These are phyloP conservation scores for Massarina eburnea DNA, from an alignment of 2,329 filamentous ascomycete species.

Conservation along the genomic window DNA sequence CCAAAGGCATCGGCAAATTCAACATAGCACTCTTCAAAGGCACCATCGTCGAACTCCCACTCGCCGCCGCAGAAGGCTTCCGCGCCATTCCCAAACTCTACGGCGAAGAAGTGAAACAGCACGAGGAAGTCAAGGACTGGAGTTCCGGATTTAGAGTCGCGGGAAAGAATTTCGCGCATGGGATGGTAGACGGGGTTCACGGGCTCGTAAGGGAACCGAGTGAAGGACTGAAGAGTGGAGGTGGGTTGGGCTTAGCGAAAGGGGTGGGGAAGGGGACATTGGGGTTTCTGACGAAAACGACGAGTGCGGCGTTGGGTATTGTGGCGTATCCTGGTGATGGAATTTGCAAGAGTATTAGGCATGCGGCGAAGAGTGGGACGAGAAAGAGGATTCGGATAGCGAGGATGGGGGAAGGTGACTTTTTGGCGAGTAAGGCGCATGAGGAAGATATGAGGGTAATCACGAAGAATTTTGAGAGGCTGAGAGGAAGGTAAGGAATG, in stretches of 20 bases:
- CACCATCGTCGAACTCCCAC: conserved; percentile 39
- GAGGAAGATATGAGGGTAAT: too few species aligned
- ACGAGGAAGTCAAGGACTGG: conserved; percentile 37
- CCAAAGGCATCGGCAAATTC: conserved; percentile 23
- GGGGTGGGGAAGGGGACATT: conserved; percentile 35
- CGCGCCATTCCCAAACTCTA: conserved; percentile 40
- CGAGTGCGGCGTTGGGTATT: conserved; percentile 7
- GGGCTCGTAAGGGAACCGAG: conserved; percentile 34
- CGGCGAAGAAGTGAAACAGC: conserved; percentile 38
- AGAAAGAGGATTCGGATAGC: too few species aligned
- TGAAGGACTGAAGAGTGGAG: conserved; percentile 35
- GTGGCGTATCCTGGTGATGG: conserved; percentile 19
- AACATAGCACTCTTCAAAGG: conserved; percentile 30
- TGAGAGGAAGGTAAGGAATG: too few species aligned
- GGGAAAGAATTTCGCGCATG: conserved; percentile 35
- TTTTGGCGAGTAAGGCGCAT: too few species aligned
- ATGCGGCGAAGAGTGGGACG: too few species aligned
- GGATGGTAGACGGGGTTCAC: conserved; percentile 37
- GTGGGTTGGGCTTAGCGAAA: conserved; percentile 34
- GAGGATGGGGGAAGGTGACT: too few species aligned
- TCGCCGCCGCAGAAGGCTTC: conserved; percentile 41
- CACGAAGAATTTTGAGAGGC: too few species aligned
- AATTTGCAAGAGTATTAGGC: conserved; percentile 10
- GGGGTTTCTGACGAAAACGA: conserved; percentile 9
- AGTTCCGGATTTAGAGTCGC: conserved; percentile 36